Evolutionary conservation across 257 asterid species (phyloP).

Genomic region (Penstemon davidsonii): DNA sequence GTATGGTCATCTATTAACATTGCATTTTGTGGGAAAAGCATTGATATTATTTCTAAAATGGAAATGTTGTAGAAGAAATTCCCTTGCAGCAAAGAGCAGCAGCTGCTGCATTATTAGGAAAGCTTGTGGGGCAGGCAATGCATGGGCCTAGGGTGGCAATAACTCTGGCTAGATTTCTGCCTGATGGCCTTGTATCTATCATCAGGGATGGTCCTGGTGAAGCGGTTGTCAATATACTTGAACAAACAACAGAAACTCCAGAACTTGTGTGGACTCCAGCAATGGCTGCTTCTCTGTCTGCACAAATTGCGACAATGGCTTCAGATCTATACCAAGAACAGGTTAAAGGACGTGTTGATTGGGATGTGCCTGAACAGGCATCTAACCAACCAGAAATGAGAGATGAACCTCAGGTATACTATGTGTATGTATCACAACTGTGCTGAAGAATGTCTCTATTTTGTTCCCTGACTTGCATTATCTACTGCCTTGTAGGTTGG

Average conservation of each 20-base stretch:
- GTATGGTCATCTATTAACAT: slow-evolving; percentile 36
- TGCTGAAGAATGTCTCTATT: slow-evolving; percentile 26
- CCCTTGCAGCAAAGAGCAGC: slow-evolving; percentile 98
- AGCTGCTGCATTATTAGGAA: slow-evolving; percentile 89
- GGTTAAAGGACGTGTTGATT: slow-evolving; percentile 89
- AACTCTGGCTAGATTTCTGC: slow-evolving; percentile 89
- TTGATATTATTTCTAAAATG: slow-evolving; percentile 30
- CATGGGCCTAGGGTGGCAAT: slow-evolving; percentile 99
- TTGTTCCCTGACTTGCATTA: slow-evolving; percentile 26
- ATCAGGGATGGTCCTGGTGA: slow-evolving; percentile 99
- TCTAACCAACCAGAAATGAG: slow-evolving; percentile 92
- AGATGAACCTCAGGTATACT: slow-evolving; percentile 94
- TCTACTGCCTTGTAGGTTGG: slow-evolving; percentile 69
- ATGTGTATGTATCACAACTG: slow-evolving; percentile 21
- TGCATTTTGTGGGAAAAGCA: slow-evolving; percentile 13
- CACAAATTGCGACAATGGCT: slow-evolving; percentile 94
- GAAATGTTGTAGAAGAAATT: slow-evolving; percentile 65
- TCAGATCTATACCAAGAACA: slow-evolving; percentile 85
- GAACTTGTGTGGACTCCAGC: slow-evolving; percentile 99
- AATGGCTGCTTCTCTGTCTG: slow-evolving; percentile 96
- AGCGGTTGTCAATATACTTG: slow-evolving; percentile 85
- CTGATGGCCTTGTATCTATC: slow-evolving; percentile 91
- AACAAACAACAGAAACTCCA: slow-evolving; percentile 97
- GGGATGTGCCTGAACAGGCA: slow-evolving; percentile 99
- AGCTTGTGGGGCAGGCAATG: slow-evolving; percentile 95